Conservation (phyloP, 768 basidiomycete genomes). For the Mycena rebaudengoi region DNA sequence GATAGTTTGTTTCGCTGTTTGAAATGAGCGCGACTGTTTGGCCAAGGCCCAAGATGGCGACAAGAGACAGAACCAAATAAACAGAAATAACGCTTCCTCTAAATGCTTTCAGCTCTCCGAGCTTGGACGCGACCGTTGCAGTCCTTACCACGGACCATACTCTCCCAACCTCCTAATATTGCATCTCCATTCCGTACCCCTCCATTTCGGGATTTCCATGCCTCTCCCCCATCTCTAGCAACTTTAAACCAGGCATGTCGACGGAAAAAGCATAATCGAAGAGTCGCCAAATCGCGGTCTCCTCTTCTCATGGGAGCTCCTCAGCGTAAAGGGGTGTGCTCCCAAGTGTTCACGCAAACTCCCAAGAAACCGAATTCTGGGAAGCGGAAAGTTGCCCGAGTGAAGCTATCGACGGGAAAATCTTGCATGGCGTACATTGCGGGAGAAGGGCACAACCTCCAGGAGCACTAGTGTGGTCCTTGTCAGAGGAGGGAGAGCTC, state of each 20-base stretch:
- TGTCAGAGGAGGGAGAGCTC: slow-evolving; percentile 93
- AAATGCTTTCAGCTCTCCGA: slow-evolving; percentile 51
- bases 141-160: slow-evolving; percentile 29
- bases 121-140: slow-evolving; percentile 27
- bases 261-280: slow-evolving; percentile 68
- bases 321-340: slow-evolving; percentile 93
- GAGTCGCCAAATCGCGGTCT: slow-evolving; percentile 65
- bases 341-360: slow-evolving; percentile 78
- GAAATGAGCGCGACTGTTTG: too few relatives aligned
- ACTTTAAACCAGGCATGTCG: slow-evolving; percentile 90
- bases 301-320: slow-evolving; percentile 84
- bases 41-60: too few relatives aligned
- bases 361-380: slow-evolving; percentile 99
- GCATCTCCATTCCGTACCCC: slow-evolving; percentile 48
- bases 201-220: slow-evolving; percentile 65
- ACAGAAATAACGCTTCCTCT: not conserved
- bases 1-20: not conserved
- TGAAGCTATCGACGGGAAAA: slow-evolving; percentile 91
- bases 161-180: slow-evolving; percentile 13
- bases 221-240: slow-evolving; percentile 61
- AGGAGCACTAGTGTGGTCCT: slow-evolving; percentile 97
- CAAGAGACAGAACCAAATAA: too few relatives aligned
- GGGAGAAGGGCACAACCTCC: slow-evolving; percentile 97
- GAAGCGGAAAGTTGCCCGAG: slow-evolving; percentile 94
- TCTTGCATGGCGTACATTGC: slow-evolving; percentile 93